Conservation (phyloP, 352 stramenopile species). For the Globisporangium uncinulatum region DNA sequence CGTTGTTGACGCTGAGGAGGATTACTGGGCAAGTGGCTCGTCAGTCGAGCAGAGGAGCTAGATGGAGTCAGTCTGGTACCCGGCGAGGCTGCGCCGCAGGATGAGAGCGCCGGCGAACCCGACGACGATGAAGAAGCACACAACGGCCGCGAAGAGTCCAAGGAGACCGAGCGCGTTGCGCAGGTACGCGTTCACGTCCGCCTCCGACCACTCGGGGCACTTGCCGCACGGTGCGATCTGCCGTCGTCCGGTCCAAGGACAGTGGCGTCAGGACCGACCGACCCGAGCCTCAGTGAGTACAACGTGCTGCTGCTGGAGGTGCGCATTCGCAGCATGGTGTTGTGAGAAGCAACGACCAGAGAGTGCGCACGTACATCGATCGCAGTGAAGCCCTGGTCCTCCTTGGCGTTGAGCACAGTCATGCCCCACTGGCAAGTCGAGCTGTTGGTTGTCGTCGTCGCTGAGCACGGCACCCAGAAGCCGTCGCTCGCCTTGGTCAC, state of each 20-base stretch:
- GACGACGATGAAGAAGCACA: slow-evolving; percentile 74
- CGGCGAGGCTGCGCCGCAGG: slow-evolving; percentile 61
- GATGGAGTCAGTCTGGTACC: slow-evolving; percentile 85
- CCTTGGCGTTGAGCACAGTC: slow-evolving; percentile 43
- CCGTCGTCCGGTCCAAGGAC: background rate
- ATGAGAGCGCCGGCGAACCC: slow-evolving; percentile 64
- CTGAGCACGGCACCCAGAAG: slow-evolving; percentile 40
- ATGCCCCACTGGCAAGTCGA: slow-evolving; percentile 35
- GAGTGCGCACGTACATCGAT: slow-evolving; percentile 47
- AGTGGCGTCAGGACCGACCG: background rate
- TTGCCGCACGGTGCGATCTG: slow-evolving; percentile 66
- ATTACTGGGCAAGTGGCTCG: background rate
- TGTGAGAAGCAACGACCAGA: background rate
- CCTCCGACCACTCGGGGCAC: slow-evolving; percentile 71
- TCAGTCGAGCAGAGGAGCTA: slow-evolving; percentile 11
- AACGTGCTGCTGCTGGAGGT: background rate
- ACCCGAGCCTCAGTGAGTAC: background rate
- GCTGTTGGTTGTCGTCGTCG: slow-evolving; percentile 11
- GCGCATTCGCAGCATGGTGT: background rate
- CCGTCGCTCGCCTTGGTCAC: slow-evolving; percentile 25
- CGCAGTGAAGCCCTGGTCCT: slow-evolving; percentile 48
- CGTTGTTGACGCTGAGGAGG: background rate
- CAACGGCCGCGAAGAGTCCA: slow-evolving; percentile 55
- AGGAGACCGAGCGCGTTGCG: slow-evolving; percentile 56
- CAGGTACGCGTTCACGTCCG: slow-evolving; percentile 67